These are phyloP conservation scores for Aspergillus neotritici DNA, from an alignment of 2,329 filamentous ascomycete genomes.

Conservation along the genomic window DNA sequence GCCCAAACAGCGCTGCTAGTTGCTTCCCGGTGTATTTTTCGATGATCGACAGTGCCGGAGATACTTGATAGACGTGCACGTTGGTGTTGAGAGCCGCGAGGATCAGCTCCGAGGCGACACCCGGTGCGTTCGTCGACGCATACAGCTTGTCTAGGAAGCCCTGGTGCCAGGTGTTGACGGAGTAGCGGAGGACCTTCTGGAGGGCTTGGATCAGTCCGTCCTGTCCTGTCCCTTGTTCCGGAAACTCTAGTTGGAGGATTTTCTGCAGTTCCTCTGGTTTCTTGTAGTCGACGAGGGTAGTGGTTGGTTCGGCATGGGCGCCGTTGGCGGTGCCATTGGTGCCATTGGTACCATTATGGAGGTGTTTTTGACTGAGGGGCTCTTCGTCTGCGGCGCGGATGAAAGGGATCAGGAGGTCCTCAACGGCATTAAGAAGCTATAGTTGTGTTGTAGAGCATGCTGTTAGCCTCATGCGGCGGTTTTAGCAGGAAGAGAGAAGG, in stretches of 20 bases:
- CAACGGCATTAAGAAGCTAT: constrained; percentile 36
- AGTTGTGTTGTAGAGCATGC: not conserved
- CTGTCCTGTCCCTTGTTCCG: constrained; percentile 54
- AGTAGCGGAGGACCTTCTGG: constrained; percentile 68
- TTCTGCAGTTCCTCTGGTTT: constrained; percentile 55
- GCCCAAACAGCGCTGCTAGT: constrained; percentile 71
- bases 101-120: constrained; percentile 77
- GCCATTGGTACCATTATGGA: constrained; percentile 19
- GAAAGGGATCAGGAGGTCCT: constrained; percentile 42
- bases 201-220: constrained; percentile 69
- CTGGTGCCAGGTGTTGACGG: constrained; percentile 98
- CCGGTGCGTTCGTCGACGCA: constrained; percentile 80
- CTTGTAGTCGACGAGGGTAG: constrained; percentile 59
- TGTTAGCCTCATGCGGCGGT: constrained; percentile 2
- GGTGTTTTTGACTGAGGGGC: constrained; percentile 10
- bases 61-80: constrained; percentile 88
- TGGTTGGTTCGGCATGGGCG: constrained; percentile 38
- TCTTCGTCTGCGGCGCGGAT: constrained; percentile 39
- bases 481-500: not conserved
- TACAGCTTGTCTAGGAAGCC: constrained; percentile 96
- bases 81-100: constrained; percentile 89
- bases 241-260: constrained; percentile 50
- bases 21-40: constrained; percentile 74
- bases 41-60: constrained; percentile 77
- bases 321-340: constrained; percentile 47